Evolutionary conservation across 116 monocot species (phyloP).

Genomic region (Phalaenopsis hybrid): DNA sequence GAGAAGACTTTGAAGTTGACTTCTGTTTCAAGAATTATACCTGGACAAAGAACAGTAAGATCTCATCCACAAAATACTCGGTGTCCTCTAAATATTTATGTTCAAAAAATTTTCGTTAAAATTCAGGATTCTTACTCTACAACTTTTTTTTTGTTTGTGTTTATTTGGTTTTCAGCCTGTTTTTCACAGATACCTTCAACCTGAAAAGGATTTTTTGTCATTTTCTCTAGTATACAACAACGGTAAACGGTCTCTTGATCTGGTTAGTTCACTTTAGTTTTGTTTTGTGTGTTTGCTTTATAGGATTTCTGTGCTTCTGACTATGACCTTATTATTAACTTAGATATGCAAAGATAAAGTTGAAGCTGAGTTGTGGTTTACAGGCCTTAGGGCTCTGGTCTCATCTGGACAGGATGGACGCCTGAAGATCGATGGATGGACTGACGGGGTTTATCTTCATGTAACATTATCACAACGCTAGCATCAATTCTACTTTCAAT

Average conservation of each 20-base stretch:
- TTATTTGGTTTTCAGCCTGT: constrained; percentile 10
- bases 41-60: constrained; percentile 70
- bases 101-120: too few relatives aligned
- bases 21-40: constrained; percentile 43
- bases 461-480: constrained; percentile 23
- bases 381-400: constrained; percentile 39
- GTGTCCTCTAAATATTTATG: neutral
- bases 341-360: constrained; percentile 60
- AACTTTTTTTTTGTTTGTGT: neutral
- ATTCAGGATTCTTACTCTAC: neutral
- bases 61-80: neutral
- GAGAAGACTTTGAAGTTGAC: constrained; percentile 49
- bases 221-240: constrained; percentile 21
- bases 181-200: constrained; percentile 18
- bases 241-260: constrained; percentile 21
- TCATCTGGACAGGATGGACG: constrained; percentile 50
- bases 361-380: constrained; percentile 54
- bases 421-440: constrained; percentile 86
- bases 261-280: constrained; percentile 1
- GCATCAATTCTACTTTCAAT: neutral
- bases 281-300: neutral
- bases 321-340: constrained; percentile 13
- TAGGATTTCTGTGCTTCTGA: neutral
- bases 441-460: constrained; percentile 49
- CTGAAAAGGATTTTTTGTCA: constrained; percentile 16